Evolutionary conservation across 2,329 filamentous ascomycete genomes (phyloP).

Genomic region (Penicillium sp.): DNA sequence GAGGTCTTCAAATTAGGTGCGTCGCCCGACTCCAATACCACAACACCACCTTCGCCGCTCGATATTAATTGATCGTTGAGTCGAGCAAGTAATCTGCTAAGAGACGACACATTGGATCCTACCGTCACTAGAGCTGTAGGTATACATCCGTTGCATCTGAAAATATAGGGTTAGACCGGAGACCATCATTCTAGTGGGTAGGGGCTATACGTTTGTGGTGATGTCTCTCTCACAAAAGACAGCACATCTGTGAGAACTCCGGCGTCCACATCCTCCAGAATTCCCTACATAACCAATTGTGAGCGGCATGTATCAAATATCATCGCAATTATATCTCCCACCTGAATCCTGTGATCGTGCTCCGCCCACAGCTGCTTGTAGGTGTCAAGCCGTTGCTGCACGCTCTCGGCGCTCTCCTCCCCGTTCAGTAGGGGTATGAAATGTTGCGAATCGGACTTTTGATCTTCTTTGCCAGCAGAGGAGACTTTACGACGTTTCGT

Average conservation of each 20-base stretch:
- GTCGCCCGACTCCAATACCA: constrained; percentile 50
- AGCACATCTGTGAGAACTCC: constrained; percentile 43
- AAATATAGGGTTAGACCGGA: constrained; percentile 16
- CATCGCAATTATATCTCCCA: constrained; percentile 11
- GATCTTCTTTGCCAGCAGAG: constrained; percentile 32
- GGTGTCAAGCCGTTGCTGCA: constrained; percentile 39
- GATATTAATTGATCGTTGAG: constrained; percentile 40
- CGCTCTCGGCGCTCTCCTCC: constrained; percentile 37
- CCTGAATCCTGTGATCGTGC: constrained; percentile 46
- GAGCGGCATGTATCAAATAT: constrained; percentile 11
- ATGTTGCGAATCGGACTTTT: constrained; percentile 19
- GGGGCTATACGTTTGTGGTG: constrained; percentile 40
- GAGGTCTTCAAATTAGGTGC: constrained; percentile 51
- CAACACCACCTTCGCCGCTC: constrained; percentile 39
- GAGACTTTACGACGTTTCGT: constrained; percentile 63
- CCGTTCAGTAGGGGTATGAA: constrained; percentile 48
- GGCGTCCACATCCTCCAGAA: constrained; percentile 46
- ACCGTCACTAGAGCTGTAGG: constrained; percentile 49
- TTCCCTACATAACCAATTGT: constrained; percentile 24
- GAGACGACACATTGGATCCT: constrained; percentile 49
- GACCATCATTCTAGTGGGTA: not conserved
- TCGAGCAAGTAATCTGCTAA: constrained; percentile 41
- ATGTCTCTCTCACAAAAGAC: constrained; percentile 41
- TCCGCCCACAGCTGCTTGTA: constrained; percentile 46
- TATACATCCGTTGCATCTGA: constrained; percentile 45